Base-by-base conservation (phyloP, 2,329 filamentous ascomycete genomes). In the Penicillium sp. region DNA sequence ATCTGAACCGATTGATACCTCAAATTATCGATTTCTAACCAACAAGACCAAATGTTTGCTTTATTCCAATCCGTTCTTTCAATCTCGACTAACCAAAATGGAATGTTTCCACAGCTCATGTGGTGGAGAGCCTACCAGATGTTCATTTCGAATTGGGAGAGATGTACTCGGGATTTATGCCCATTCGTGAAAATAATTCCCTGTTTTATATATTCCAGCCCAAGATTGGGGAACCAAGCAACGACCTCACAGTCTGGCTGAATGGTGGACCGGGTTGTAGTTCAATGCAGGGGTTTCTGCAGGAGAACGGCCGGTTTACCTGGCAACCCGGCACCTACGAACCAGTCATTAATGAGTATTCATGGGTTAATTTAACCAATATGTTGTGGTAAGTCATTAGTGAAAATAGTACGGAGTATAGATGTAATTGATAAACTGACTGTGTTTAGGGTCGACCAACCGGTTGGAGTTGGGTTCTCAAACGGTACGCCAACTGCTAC, bases 331-430 rank as follows among this genome's bases (percentile, higher is more conserved):
- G 90, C 27, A 93, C 88, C 0, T 82, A 80, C 51, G 79, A 80
- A 23, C 89, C 89, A 0, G 80, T 86, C 0, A 75, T 78, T 45
- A 92, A 92, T 68, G 80, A 83, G 0, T 92, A 87, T 76, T 83
- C 83, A 15, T 93, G 89, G 89, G 84, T 84, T 61, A 88, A 88
- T 50, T 74, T 93, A 33, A 89, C 89, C 52, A 91, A 93, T 72
- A 84, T 93, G 67, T 77, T 94, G 46, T 94, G 86, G 84, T 81
- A 90, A 6, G 89, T 69, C 2, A 6, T 21, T 27, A 35, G 19
- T 42, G 8, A 43, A 27, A 27, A 43, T n/a, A 6, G 8, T 12
- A n/a, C 6, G 3, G 7, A 6, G 8, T 12, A n/a, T 12, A 6
- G 7, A 12, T 12, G n/a, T 29, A 27, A 27, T 9, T 17, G 15